Evolutionary conservation across 208 protist species (phyloP).

Genomic region (Porcisia hertigi): DNA sequence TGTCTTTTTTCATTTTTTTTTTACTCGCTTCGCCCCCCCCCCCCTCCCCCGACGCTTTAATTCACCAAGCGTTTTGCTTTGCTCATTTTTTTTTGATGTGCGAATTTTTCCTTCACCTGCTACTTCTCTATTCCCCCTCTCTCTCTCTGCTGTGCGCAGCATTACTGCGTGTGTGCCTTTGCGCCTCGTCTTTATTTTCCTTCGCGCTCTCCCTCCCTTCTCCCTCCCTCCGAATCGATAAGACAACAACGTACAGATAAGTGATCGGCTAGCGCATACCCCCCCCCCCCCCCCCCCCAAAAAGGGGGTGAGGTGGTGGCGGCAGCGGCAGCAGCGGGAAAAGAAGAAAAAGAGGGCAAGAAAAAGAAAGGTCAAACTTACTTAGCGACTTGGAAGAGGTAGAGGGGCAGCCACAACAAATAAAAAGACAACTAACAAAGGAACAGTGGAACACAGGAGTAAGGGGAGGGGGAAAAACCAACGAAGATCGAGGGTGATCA

Average conservation of each 20-base stretch:
- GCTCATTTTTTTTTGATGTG: constrained; percentile 3
- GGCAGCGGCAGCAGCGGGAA: not conserved
- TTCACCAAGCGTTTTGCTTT: not conserved
- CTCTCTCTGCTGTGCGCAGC: not conserved
- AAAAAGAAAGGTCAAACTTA: not conserved
- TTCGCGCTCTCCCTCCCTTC: no score
- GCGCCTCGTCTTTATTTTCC: not conserved
- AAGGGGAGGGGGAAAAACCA: not conserved
- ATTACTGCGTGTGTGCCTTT: not conserved
- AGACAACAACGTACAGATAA: not conserved
- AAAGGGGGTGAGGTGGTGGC: not conserved
- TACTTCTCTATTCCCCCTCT: not conserved
- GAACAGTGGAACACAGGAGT: not conserved
- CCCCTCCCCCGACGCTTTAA: not conserved
- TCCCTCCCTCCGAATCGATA: not conserved
- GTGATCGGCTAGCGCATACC: not conserved
- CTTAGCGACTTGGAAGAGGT: no score
- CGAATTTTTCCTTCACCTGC: not conserved
- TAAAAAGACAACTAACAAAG: no score
- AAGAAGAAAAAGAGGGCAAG: not conserved
- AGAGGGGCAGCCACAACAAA: no score
- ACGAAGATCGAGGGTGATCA: not conserved
- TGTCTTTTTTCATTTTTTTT: not conserved
- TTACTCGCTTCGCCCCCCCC: not conserved
- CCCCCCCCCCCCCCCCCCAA: no score